Evolutionary conservation across 73 alveolate species (phyloP), one percentile per base, ranked within the genome.

Genomic region (Halteria grandinella): DNA sequence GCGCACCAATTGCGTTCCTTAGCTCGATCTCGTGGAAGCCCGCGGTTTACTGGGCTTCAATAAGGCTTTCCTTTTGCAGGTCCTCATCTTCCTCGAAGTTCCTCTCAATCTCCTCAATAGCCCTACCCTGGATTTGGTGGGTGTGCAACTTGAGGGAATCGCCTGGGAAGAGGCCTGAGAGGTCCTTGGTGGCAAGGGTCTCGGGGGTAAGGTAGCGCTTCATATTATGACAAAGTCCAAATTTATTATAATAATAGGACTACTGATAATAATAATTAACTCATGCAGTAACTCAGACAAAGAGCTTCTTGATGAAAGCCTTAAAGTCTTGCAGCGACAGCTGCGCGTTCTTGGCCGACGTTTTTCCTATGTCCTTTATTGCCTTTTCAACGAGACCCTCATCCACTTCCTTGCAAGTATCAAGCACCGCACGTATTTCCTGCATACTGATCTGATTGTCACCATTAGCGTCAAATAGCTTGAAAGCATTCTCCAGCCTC

Each of bases 401-500:
- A 70, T 74, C 92, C 11, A 86, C 58, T 25, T 62, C 53, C 44
- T 40, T 75, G 69, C 87, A 91, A 31, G 84, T 88, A 21, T 87
- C 96, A 71, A 91, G 66, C 31, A 91, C 85, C 72, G 57, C 71
- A 63, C 89, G 84, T 51, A 91, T 84, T 69, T 91, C 96, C 5
- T 31, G 43, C 0, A 89, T 83, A 12, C 93, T 50, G 8, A 91
- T 89, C 53, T 44, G 55, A 25, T 66, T 41, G 39, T 66, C 47
- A 18, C 80, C 64, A 25, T 66, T 66, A 18, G 55, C 10, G 66
- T 92, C 98, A 87, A 92, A 92, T 29, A 86, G 70, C 41, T 71
- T 76, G 84, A 94, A 94, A 47, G 95, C 97, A 18, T 88, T 86
- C 51, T 86, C 88, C 14, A 91, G 84, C 49, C 81, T 88, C 54